Evolutionary conservation across 2,329 filamentous ascomycete species (phyloP).

Genomic region (Xylariaceae sp.): DNA sequence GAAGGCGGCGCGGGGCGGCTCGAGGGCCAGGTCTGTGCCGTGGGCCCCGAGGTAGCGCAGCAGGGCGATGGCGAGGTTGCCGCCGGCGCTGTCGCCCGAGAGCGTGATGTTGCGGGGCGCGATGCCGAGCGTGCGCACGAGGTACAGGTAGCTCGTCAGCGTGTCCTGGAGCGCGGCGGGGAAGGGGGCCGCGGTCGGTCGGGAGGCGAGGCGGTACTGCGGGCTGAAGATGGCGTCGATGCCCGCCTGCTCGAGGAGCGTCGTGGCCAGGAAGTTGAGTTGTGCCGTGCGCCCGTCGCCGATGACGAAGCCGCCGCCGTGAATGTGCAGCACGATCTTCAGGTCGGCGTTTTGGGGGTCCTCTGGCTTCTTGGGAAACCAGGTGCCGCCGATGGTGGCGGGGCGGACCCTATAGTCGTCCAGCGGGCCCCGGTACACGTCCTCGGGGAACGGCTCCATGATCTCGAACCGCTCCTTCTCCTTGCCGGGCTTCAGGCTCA

Average conservation of each 20-base stretch:
- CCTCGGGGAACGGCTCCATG: slow-evolving; percentile 12
- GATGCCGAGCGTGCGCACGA: slow-evolving; percentile 31
- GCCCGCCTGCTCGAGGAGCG: slow-evolving; percentile 31
- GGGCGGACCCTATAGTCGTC: slow-evolving; percentile 13
- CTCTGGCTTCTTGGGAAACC: slow-evolving; percentile 19
- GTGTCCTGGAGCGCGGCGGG: slow-evolving; percentile 47
- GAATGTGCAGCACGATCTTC: slow-evolving; percentile 21
- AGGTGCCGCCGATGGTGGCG: slow-evolving; percentile 24
- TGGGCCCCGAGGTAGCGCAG: slow-evolving; percentile 41
- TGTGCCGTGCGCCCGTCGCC: slow-evolving; percentile 15
- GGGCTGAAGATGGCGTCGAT: slow-evolving; percentile 37
- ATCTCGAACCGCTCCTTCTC: slow-evolving; percentile 15
- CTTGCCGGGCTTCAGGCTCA: slow-evolving; percentile 15
- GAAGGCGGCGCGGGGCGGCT: slow-evolving; percentile 29
- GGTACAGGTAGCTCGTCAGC: slow-evolving; percentile 41
- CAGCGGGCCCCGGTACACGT: slow-evolving; percentile 20
- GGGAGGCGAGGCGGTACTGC: slow-evolving; percentile 44
- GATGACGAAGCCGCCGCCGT: slow-evolving; percentile 23
- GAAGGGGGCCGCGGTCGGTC: slow-evolving; percentile 35
- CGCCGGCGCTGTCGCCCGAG: slow-evolving; percentile 46
- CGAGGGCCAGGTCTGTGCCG: slow-evolving; percentile 19
- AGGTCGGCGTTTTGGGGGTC: slow-evolving; percentile 1
- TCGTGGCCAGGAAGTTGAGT: slow-evolving; percentile 12
- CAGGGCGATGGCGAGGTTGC: slow-evolving; percentile 38
- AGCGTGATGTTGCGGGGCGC: slow-evolving; percentile 36